These are phyloP conservation scores for Saccharomycopsis guyanensis DNA, from an alignment of 805 yeast genomes.

Conservation along the genomic window DNA sequence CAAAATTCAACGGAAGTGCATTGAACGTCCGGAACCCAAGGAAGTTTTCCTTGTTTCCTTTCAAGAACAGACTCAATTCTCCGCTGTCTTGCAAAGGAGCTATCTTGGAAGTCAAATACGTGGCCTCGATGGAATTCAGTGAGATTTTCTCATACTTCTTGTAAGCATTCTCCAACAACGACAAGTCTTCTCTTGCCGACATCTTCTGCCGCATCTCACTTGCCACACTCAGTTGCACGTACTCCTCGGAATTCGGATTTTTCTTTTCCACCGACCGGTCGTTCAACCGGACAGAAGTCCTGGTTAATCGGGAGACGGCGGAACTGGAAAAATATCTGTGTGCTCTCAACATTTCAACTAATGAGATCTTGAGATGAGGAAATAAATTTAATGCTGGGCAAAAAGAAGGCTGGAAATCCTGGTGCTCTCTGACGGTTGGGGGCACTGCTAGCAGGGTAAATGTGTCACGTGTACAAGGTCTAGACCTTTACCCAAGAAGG, in stretches of 20 bases:
- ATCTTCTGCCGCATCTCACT: not conserved
- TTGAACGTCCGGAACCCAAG: slow-evolving; percentile 16
- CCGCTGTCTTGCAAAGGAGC: slow-evolving; percentile 11
- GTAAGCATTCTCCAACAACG: slow-evolving; percentile 21
- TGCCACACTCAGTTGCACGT: not conserved
- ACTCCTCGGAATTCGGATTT: not conserved
- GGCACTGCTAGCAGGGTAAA: not conserved
- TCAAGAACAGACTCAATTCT: slow-evolving; percentile 11
- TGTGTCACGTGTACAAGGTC: not conserved
- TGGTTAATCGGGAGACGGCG: not conserved
- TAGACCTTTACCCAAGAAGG: not conserved
- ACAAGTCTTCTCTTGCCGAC: slow-evolving; percentile 6
- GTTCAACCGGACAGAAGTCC: not conserved
- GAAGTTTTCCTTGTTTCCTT: slow-evolving; percentile 8
- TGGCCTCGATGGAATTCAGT: slow-evolving; percentile 21
- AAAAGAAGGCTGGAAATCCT: not conserved
- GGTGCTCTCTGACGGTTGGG: not conserved
- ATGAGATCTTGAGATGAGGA: not conserved
- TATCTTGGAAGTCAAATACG: slow-evolving; percentile 23
- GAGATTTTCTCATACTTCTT: slow-evolving; percentile 20
- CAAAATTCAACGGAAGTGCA: slow-evolving; percentile 19
- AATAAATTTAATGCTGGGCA: not conserved
- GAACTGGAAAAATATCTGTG: not conserved
- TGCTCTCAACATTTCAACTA: not conserved
- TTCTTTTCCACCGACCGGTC: not conserved